Evolutionary conservation across 768 basidiomycete genomes (phyloP).

Genomic region (Polyporus arcularius): DNA sequence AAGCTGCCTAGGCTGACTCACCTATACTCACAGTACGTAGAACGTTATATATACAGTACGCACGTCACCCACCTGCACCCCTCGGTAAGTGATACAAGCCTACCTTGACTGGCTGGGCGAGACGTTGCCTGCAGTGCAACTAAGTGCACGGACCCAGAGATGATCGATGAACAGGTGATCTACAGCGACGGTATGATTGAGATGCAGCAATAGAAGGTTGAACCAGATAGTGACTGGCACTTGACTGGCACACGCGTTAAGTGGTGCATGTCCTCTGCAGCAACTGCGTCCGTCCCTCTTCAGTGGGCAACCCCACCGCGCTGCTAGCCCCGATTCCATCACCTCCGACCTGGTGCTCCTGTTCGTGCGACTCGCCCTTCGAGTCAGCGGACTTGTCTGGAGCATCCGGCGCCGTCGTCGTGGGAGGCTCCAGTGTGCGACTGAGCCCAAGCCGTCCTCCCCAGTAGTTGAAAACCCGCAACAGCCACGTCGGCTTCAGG

Average conservation of each 20-base stretch:
- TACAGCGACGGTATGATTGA: no score
- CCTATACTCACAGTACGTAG: no score
- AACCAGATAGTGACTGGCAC: not conserved
- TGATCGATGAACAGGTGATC: no score
- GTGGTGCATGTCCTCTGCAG: conserved; percentile 16
- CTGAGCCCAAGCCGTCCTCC: conserved; percentile 55
- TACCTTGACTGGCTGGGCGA: no score
- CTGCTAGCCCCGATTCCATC: conserved; percentile 8
- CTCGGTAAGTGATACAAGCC: no score
- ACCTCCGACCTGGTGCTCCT: not conserved
- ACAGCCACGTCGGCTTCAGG: conserved; percentile 76
- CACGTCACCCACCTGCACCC: no score
- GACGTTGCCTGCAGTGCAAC: no score
- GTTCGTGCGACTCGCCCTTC: not conserved
- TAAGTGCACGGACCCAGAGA: no score
- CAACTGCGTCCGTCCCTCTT: conserved; percentile 6
- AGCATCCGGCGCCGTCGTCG: conserved; percentile 14
- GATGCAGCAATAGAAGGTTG: not conserved
- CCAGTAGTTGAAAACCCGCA: conserved; percentile 79
- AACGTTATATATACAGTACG: no score
- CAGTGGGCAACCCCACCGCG: conserved; percentile 11
- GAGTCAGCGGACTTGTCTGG: not conserved
- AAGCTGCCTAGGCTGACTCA: no score
- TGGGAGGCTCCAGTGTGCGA: not conserved
- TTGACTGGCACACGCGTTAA: not conserved